Conservation (phyloP, 2,329 filamentous ascomycete species). For the Diplodia corticola region DNA sequence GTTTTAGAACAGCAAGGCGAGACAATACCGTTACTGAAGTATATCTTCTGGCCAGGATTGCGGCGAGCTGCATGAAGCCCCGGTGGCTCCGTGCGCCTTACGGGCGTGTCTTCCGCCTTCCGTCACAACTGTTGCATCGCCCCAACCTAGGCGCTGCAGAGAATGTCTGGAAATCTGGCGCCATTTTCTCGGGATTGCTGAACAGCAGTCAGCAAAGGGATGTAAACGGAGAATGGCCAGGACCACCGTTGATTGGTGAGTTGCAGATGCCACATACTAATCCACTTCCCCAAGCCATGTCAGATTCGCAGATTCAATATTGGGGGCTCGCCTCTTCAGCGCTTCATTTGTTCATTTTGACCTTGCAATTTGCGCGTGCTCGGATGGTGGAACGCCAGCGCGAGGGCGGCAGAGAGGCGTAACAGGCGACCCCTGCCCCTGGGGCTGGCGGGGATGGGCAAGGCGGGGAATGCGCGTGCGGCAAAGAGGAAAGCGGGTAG, state of each 20-base stretch:
- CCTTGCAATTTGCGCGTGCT: background rate
- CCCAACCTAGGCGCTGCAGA: background rate
- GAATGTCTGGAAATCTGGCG: background rate
- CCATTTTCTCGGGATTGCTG: background rate
- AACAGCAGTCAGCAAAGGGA: background rate
- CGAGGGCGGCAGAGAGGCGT: background rate
- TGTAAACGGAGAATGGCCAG: background rate
- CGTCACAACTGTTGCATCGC: background rate
- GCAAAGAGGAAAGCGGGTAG: background rate
- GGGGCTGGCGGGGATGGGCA: background rate
- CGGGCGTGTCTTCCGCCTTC: background rate
- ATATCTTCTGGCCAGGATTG: background rate
- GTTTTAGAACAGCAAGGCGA: background rate
- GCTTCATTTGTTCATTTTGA: background rate
- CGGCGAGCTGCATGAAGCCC: slow-evolving; percentile 5
- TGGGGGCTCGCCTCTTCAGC: background rate
- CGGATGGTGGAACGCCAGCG: background rate
- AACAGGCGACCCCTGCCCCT: background rate
- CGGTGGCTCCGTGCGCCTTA: background rate
- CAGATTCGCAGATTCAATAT: background rate
- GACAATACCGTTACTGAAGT: slow-evolving; percentile 3
- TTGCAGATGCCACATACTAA: background rate
- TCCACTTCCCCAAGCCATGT: background rate
- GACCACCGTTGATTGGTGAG: background rate
- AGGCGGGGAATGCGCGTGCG: background rate